A percentile compares a stretch with the other conserved stretches of the same genome.
These are phyloP conservation scores for Penicillium coprophilum DNA, from an alignment of 495 filamentous ascomycete genomes.

Conservation along the genomic window DNA sequence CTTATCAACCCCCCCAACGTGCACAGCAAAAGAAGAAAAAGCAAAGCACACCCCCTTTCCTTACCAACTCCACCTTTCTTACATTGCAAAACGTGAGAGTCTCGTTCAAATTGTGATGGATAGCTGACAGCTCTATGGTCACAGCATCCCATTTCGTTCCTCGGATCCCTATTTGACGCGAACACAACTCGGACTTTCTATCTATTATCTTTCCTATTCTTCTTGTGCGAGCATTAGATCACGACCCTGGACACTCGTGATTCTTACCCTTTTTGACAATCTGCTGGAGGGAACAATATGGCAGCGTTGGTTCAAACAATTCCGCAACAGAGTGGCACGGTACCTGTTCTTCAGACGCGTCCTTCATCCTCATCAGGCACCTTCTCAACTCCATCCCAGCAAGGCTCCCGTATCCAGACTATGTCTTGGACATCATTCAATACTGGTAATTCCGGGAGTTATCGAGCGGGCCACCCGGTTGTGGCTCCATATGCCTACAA, in stretches of 20 bases:
- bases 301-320: slow-evolving; percentile 91
- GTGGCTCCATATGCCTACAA: slow-evolving; percentile 87
- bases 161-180: slow-evolving; percentile 18
- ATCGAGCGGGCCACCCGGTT: slow-evolving; percentile 65
- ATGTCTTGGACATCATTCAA: slow-evolving; percentile 67
- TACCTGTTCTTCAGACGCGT: slow-evolving; percentile 79
- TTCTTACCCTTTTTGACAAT: slow-evolving; percentile 10
- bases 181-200: slow-evolving; percentile 5
- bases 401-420: slow-evolving; percentile 51
- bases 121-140: slow-evolving; percentile 15
- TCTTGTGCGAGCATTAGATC: slow-evolving; percentile 25
- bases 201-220: neutral
- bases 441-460: slow-evolving; percentile 56
- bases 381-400: slow-evolving; percentile 44
- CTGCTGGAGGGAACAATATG: slow-evolving; percentile 57
- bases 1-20: slow-evolving; percentile 15
- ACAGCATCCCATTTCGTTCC: slow-evolving; percentile 21
- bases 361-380: slow-evolving; percentile 68
- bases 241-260: slow-evolving; percentile 23
- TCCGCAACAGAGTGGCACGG: slow-evolving; percentile 74
- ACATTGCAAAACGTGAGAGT: neutral
- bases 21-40: slow-evolving; percentile 12
- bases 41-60: slow-evolving; percentile 19
- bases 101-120: neutral
- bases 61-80: slow-evolving; percentile 16